Evolutionary conservation across 2,329 filamentous ascomycete genomes (phyloP).

Genomic region (Chaetomium olivaceum): DNA sequence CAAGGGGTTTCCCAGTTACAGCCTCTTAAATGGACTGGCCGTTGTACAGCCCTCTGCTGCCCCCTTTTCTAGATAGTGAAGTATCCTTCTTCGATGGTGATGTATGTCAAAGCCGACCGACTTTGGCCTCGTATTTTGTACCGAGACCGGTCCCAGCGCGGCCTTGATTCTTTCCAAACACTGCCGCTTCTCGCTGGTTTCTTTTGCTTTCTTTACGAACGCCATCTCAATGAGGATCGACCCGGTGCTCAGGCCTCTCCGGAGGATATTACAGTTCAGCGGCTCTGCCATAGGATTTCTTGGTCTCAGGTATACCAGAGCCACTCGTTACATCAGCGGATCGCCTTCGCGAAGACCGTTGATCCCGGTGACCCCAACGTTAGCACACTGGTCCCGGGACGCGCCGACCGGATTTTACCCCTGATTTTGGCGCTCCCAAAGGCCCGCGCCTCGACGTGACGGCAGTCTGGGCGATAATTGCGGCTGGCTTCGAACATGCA

Average conservation of each 20-base stretch:
- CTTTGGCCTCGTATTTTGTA: neutral
- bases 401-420: constrained; percentile 6
- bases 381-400: constrained; percentile 4
- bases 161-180: constrained; percentile 9
- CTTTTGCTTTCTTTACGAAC: neutral
- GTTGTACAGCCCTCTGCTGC: neutral
- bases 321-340: constrained; percentile 19
- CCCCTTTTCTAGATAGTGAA: neutral
- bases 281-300: constrained; percentile 18
- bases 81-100: neutral
- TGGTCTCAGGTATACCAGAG: constrained; percentile 7
- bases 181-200: neutral
- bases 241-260: constrained; percentile 16
- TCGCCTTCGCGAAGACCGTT: constrained; percentile 3
- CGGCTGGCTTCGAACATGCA: neutral
- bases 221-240: constrained; percentile 17
- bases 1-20: neutral
- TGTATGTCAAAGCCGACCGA: neutral
- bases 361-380: constrained; percentile 4
- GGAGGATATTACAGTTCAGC: constrained; percentile 4
- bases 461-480: constrained; percentile 14
- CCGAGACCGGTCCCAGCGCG: neutral
- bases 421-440: neutral
- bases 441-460: neutral
- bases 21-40: neutral